Conservation (phyloP, 176 grass and related monocot species). For the Alopecurus myosuroides region DNA sequence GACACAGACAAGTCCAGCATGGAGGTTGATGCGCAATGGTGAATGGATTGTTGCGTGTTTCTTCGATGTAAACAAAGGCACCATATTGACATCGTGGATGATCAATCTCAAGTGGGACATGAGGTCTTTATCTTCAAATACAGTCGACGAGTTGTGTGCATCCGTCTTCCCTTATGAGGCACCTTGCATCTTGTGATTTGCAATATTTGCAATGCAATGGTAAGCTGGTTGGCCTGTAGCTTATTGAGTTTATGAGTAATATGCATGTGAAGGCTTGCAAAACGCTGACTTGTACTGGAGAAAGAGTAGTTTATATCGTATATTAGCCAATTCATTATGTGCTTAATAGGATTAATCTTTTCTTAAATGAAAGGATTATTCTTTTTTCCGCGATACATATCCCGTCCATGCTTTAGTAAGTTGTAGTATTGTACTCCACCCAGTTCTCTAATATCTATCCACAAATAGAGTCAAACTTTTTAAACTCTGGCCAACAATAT, state of each 20-base stretch:
- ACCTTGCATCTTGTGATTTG: slow-evolving; percentile 1
- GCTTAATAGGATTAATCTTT: slow-evolving; percentile 4
- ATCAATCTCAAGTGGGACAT: slow-evolving; percentile 6
- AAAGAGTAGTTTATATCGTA: not conserved
- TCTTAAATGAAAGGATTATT: not conserved
- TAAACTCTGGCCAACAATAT: no score
- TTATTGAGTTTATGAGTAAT: not conserved
- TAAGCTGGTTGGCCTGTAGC: not conserved
- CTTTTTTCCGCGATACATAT: not conserved
- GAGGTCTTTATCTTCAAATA: slow-evolving; percentile 1
- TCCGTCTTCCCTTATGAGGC: not conserved
- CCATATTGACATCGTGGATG: not conserved
- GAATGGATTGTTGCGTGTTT: not conserved
- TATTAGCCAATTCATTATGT: slow-evolving; percentile 25
- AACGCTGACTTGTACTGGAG: slow-evolving; percentile 13
- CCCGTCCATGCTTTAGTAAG: not conserved
- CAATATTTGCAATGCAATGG: not conserved
- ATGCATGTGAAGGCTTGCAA: not conserved
- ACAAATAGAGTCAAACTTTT: no score
- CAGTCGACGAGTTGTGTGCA: slow-evolving; percentile 1
- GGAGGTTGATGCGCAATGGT: slow-evolving; percentile 14
- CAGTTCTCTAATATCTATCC: no score
- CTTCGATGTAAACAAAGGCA: not conserved
- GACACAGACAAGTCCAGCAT: slow-evolving; percentile 17
- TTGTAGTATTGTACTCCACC: no score